Conservation (phyloP, 148 eudicot species). For the Fagopyrum homotropicum region DNA sequence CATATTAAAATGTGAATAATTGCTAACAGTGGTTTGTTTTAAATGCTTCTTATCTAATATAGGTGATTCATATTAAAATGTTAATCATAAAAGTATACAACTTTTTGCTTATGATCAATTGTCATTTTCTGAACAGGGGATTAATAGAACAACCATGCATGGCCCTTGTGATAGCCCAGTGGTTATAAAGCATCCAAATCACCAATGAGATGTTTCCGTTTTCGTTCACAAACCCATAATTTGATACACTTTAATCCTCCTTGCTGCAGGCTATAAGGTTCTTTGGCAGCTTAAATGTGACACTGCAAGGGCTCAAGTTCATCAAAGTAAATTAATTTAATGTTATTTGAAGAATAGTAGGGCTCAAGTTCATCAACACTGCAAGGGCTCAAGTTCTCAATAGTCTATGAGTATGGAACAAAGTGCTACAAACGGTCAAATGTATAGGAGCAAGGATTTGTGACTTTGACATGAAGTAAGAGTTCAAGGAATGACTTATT, state of each 20-base stretch:
- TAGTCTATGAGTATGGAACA: slow-evolving; percentile 27
- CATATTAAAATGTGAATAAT: too few relatives aligned
- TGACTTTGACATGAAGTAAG: too few relatives aligned
- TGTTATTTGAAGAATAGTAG: too few relatives aligned
- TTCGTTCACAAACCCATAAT: background rate
- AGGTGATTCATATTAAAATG: too few relatives aligned
- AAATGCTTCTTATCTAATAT: too few relatives aligned
- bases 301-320: too few relatives aligned
- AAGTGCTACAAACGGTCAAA: too few relatives aligned
- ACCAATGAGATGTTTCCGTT: background rate
- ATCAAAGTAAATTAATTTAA: too few relatives aligned
- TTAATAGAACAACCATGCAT: slow-evolving; percentile 45
- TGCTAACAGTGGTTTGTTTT: too few relatives aligned
- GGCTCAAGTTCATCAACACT: slow-evolving; percentile 38
- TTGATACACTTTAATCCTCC: background rate
- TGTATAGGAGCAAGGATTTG: too few relatives aligned
- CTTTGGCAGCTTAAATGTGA: too few relatives aligned
- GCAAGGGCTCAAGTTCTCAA: slow-evolving; percentile 48
- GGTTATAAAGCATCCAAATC: slow-evolving; percentile 27
- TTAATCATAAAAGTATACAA: background rate
- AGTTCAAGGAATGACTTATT: too few relatives aligned
- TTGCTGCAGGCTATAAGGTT: slow-evolving; percentile 35
- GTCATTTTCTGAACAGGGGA: slow-evolving; percentile 30
- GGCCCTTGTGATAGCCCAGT: slow-evolving; percentile 96
- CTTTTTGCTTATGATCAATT: background rate